A percentile compares a stretch with the other conserved stretches of the same genome.
Evolutionary conservation across 2,329 filamentous ascomycete genomes (phyloP).

Genomic region (Paecilomyces fulvus): DNA sequence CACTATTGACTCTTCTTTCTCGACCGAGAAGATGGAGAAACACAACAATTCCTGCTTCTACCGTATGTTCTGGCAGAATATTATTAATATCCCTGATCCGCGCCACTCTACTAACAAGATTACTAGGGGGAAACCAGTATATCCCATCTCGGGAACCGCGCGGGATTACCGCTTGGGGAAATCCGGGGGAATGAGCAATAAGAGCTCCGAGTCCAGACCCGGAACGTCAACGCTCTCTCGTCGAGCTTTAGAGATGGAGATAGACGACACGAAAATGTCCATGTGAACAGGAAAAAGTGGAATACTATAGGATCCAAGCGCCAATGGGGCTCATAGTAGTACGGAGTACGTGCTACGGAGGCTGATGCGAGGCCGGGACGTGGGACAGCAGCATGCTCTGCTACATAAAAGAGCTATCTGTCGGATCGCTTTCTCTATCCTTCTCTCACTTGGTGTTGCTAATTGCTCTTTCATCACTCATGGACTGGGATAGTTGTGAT

Average conservation of each 20-base stretch:
- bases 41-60: no score
- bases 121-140: no score
- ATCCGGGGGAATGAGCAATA: background rate
- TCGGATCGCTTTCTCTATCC: background rate
- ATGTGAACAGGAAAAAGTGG: constrained; percentile 23
- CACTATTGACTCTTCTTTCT: background rate
- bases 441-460: background rate
- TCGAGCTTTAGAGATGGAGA: constrained; percentile 2
- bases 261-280: constrained; percentile 4
- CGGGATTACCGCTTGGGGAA: background rate
- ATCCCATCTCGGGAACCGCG: background rate
- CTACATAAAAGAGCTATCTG: background rate
- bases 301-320: constrained; percentile 5
- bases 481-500: background rate
- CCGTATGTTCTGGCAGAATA: no score
- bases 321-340: constrained; percentile 5
- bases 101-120: no score
- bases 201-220: background rate
- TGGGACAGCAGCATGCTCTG: background rate
- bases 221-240: background rate
- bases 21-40: background rate
- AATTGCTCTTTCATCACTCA: background rate
- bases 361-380: background rate
- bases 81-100: no score
- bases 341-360: background rate